Percentiles rank a stretch among this genome's conserved stretches.
These are phyloP conservation scores for Tilletia indica DNA, from an alignment of 1,284 basidiomycete species.

Conservation along the genomic window DNA sequence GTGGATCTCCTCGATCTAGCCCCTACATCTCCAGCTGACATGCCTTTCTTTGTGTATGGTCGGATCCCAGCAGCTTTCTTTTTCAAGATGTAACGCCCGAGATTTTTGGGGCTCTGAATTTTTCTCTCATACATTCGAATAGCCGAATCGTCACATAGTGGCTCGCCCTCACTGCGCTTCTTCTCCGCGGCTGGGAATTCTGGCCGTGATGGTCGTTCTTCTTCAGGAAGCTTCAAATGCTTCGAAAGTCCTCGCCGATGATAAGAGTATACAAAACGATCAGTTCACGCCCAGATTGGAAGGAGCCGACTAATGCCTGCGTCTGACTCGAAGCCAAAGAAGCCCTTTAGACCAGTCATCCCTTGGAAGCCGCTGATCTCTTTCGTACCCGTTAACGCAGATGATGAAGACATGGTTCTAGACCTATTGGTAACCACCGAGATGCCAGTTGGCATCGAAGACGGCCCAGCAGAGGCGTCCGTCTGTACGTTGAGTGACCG, in stretches of 20 bases:
- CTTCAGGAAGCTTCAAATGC: no score
- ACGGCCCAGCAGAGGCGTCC: background rate
- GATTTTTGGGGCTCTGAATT: background rate
- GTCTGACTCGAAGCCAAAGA: background rate
- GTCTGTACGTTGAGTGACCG: background rate
- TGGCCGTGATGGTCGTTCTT: no score
- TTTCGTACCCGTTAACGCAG: background rate
- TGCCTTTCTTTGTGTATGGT: no score
- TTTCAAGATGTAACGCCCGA: no score
- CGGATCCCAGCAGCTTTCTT: no score
- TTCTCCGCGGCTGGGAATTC: no score
- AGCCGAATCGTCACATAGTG: no score
- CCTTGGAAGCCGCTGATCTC: background rate
- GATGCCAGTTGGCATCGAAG: background rate
- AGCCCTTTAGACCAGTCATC: background rate
- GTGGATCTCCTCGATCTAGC: background rate
- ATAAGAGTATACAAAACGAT: no score
- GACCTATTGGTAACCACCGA: background rate
- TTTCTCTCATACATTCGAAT: background rate
- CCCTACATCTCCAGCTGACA: no score
- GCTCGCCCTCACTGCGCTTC: no score
- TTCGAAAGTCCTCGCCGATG: no score
- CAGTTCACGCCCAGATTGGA: background rate
- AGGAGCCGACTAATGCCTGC: background rate
- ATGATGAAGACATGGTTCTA: background rate